These are phyloP conservation scores for Coelastrella sp. DNA, from an alignment of 139 green algal species.

Conservation along the genomic window DNA sequence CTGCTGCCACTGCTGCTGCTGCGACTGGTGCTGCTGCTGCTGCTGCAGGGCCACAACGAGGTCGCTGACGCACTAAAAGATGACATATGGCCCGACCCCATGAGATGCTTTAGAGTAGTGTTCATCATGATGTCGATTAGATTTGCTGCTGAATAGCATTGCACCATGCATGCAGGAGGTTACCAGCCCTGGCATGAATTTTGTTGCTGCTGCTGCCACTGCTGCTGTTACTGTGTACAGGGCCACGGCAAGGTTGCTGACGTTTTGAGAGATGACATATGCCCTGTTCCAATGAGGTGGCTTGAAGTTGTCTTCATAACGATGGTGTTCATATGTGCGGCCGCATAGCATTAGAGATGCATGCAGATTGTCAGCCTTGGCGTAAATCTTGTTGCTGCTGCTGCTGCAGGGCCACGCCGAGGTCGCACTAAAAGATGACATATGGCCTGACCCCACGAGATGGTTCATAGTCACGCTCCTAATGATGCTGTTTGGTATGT, in stretches of 20 bases:
- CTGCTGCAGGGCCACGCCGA: constrained; percentile 23
- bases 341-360: neutral
- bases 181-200: neutral
- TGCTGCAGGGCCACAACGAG: constrained; percentile 21
- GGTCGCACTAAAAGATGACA: neutral
- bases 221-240: neutral
- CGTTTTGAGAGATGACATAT: neutral
- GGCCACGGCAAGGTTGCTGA: neutral
- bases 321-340: neutral
- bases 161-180: too few species aligned
- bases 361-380: neutral
- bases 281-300: too few species aligned
- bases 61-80: constrained; percentile 2
- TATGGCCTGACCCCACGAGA: neutral
- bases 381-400: neutral
- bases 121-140: neutral
- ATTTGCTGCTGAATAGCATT: too few species aligned
- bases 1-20: neutral
- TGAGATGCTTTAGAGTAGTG: neutral
- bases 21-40: neutral
- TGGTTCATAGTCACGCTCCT: too few species aligned
- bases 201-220: neutral
- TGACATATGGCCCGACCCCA: constrained; percentile 34
- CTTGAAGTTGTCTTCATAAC: neutral
- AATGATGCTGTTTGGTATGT: neutral